Evolutionary conservation across 140 eudicot species (phyloP), one percentile per base, ranked within the genome.

Genomic region (Ambrosia hybrid): DNA sequence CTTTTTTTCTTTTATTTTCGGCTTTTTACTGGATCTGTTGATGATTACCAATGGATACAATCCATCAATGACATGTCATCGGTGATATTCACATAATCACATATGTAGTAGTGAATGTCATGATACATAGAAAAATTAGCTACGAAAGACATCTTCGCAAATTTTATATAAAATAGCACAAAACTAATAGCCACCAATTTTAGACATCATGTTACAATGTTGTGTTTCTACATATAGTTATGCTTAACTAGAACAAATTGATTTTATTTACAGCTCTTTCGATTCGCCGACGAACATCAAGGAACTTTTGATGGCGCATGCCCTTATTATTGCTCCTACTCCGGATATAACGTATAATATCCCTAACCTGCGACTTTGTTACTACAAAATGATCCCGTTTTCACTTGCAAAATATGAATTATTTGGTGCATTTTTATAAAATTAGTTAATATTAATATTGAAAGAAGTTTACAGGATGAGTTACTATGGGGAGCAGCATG

Each of bases 301-400:
- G 98, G 96, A 79, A 89, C 96, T 67, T 92, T 74, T 55, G 96
- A 89, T 74, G 98, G 98, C 13, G 95, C 84, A 70, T 92, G 98
- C 76, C 98, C 96, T 6, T 92, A 85, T 83, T 92, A 92, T 70
- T 92, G 98, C 79, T 92, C 98, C 16, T 79, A 17, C 73, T 92
- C 98, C 0, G 98, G 98, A 68, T 89, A 53, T 56, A 80, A 89
- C 55, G 97, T 89, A 88, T 43, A 33, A 36, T 61, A 21, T 21
- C 30, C 37, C 11, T 56, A 30, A 51, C 33, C 16, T 9, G n/a
- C 34, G 12, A 38, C 33, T 60, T 60, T 48, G 38, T 33, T 48
- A 33, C 26, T 48, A 73, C 51, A n/a, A 48, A 11, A 38, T 14
- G 34, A 37, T 6, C 55, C n/a, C n/a, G 0, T 15, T 34, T 51